Evolutionary conservation across 2,329 filamentous ascomycete genomes (phyloP).

Genomic region (Pseudocercospora cruenta): DNA sequence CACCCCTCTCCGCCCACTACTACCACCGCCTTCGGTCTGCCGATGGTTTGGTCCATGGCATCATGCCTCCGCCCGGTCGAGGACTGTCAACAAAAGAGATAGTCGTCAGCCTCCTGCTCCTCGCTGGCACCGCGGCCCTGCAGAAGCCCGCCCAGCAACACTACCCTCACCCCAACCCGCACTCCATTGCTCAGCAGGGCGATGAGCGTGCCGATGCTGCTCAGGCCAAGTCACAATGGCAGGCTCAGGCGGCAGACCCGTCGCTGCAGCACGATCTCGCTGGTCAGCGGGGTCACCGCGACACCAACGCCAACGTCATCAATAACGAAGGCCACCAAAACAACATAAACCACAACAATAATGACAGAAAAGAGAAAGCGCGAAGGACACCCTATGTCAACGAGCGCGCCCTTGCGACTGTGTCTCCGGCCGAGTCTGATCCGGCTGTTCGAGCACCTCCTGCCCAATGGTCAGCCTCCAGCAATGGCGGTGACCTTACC

Average conservation of each 20-base stretch:
- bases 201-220: constrained; percentile 28
- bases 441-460: constrained; percentile 92
- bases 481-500: constrained; percentile 59
- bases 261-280: constrained; percentile 32
- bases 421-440: constrained; percentile 79
- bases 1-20: background rate
- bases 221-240: constrained; percentile 23
- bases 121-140: constrained; percentile 41
- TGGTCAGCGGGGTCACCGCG: constrained; percentile 32
- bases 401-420: constrained; percentile 96
- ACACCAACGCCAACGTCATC: constrained; percentile 27
- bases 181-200: constrained; percentile 16
- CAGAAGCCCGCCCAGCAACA: constrained; percentile 41
- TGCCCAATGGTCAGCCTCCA: constrained; percentile 55
- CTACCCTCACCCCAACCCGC: constrained; percentile 15
- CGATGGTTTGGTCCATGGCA: constrained; percentile 28
- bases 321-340: constrained; percentile 20
- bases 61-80: constrained; percentile 30
- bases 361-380: constrained; percentile 35
- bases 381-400: constrained; percentile 47
- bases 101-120: constrained; percentile 29
- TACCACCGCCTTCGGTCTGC: background rate
- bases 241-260: constrained; percentile 24
- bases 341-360: constrained; percentile 21
- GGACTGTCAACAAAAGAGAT: constrained; percentile 5